Base-by-base conservation (phyloP, 805 yeast species). In the Sungouiozyma ichnusensis region DNA sequence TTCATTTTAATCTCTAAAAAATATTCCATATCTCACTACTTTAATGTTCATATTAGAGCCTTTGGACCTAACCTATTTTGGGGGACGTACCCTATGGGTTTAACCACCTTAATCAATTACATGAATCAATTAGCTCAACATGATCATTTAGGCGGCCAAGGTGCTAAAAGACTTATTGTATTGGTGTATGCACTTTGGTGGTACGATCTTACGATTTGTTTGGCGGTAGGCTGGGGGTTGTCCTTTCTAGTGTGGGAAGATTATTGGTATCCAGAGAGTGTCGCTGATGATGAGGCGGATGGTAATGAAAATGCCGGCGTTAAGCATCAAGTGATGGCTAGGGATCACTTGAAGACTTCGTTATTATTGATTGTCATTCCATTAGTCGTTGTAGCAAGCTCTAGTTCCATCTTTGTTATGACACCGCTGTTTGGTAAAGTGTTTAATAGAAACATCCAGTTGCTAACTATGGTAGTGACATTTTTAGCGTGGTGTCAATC, bases 11-110 rank as follows among this genome's bases (percentile, higher is more conserved):
- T 71, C 48, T 17, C 45, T 2, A 47, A 43, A 20, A 38, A 35
- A 8, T 36, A 42, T 14, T 43, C 53, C 53, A 58, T 49, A 40
- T 50, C 40, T 24, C 44, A 41, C 39, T 63, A 52, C 37, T 41
- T 42, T 38, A 46, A 40, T 46, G 69, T 44, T 33, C 76, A 39
- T 45, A 52, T 42, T 35, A 47, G 50, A 31, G 67, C 72, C 39
- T 70, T 77, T 2, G 54, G 60, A 2, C 64, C 72, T 32, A 73
- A 79, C 37, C 77, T 79, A 2, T 85, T 79, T 52, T 64, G 85
- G 64, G 95, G 95, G 5, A 79, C 90, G 47, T 72, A 74, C 43
- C 79, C 85, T 15, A 87, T 87, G 95, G 95, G 87, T 1, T 68
- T 69, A 48, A 71, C 76, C 9, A 77, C 94, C 2, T 59, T 86